Percentiles rank a stretch among this genome's conserved stretches.
phyloP scores from a whole-genome alignment of 148 eudicot species.

The Silene latifolia region DNA sequence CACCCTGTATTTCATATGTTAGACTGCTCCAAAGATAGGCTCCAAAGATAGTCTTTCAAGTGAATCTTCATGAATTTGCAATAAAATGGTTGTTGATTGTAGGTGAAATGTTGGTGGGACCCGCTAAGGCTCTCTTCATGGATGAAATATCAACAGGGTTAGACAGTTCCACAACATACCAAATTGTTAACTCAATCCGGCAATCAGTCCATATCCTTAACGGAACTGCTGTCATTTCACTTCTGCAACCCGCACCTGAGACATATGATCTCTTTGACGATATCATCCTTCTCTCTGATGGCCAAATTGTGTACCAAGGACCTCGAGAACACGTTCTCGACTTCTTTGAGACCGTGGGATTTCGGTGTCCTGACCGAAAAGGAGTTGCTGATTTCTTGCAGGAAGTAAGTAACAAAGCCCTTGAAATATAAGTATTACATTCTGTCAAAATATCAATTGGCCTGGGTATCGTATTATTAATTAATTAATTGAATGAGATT shows the following conservation, averaged over 20 bases:
- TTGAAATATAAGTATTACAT: neutral
- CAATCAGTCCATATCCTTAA: conserved; percentile 67
- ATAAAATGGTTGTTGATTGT: neutral
- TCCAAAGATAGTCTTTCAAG: neutral
- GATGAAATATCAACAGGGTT: conserved; percentile 91
- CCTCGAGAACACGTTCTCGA: conserved; percentile 64
- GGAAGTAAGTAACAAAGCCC: conserved; percentile 46
- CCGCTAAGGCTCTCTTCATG: conserved; percentile 69
- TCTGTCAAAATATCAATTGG: too few species aligned
- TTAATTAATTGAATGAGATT: too few species aligned
- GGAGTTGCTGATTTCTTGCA: conserved; percentile 82
- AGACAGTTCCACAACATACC: conserved; percentile 81
- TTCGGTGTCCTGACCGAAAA: conserved; percentile 72
- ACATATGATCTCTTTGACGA: conserved; percentile 80
- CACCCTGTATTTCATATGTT: too few species aligned
- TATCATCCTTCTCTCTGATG: conserved; percentile 69
- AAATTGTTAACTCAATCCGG: conserved; percentile 58
- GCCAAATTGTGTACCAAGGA: conserved; percentile 68
- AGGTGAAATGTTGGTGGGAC: conserved; percentile 92
- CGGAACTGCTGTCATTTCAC: conserved; percentile 75
- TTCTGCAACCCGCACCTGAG: conserved; percentile 84
- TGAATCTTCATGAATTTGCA: neutral
- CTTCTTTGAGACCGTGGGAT: conserved; percentile 72
- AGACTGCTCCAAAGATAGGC: too few species aligned
- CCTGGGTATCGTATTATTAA: too few species aligned